Conservation (phyloP, 176 grass and related monocot species). For the Rhynchospora breviuscula region DNA sequence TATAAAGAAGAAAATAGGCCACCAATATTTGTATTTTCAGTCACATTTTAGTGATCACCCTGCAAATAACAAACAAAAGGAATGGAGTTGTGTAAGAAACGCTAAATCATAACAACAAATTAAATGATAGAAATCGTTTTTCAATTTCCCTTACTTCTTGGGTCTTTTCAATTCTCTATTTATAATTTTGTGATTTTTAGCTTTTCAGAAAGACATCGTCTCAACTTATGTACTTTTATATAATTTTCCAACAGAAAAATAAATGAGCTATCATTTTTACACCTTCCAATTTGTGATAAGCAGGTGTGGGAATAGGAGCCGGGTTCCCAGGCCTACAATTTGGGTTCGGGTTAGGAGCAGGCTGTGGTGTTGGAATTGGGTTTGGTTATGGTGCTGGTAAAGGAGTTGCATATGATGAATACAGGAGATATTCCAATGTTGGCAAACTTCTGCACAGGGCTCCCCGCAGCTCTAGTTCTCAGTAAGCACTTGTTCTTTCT, state of each 20-base stretch:
- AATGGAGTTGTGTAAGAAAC: neutral
- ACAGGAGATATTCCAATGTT: slow-evolving; percentile 68
- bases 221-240: neutral
- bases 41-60: neutral
- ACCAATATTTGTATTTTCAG: neutral
- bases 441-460: slow-evolving; percentile 47
- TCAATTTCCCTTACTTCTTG: neutral
- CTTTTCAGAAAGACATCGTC: neutral
- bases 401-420: slow-evolving; percentile 76
- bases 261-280: neutral
- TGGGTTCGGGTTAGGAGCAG: slow-evolving; percentile 73
- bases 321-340: slow-evolving; percentile 80
- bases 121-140: neutral
- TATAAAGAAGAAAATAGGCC: neutral
- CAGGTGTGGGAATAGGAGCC: slow-evolving; percentile 76
- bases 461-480: slow-evolving; percentile 36
- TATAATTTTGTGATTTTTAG: neutral
- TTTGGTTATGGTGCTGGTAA: slow-evolving; percentile 86
- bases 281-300: slow-evolving; percentile 24
- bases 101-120: neutral
- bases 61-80: neutral
- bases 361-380: slow-evolving; percentile 83
- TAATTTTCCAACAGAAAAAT: neutral
- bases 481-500: slow-evolving; percentile 47
- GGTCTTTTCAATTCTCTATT: neutral